Evolutionary conservation across 2,329 filamentous ascomycete genomes (phyloP).

Genomic region (Endoconidiophora laricicola): DNA sequence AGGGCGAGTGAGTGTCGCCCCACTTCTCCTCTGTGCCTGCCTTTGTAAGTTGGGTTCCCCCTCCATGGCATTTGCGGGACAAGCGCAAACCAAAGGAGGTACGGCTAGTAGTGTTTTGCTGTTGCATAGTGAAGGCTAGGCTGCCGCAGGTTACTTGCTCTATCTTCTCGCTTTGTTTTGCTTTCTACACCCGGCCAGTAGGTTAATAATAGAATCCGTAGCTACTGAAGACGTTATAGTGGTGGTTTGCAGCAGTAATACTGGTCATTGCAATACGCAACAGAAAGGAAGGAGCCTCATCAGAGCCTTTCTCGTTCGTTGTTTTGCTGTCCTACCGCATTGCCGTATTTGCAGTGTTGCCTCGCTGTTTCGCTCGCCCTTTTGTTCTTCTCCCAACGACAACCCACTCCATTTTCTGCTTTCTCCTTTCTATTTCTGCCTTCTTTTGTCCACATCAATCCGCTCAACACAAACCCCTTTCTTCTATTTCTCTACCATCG

Average conservation of each 20-base stretch:
- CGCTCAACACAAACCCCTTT: neutral
- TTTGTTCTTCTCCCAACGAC: slow-evolving; percentile 4
- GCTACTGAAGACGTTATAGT: too few relatives aligned
- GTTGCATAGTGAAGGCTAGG: neutral
- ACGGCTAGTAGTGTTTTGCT: neutral
- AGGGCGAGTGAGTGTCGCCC: neutral
- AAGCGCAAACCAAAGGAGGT: neutral
- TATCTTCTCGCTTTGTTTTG: too few relatives aligned
- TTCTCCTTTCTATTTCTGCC: slow-evolving; percentile 3
- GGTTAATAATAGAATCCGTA: neutral
- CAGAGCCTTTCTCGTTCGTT: too few relatives aligned
- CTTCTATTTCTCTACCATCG: slow-evolving; percentile 8
- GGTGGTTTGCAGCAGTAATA: too few relatives aligned
- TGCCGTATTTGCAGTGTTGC: neutral
- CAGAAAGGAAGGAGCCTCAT: too few relatives aligned
- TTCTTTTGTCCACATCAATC: neutral
- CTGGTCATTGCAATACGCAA: neutral
- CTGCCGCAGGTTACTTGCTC: too few relatives aligned
- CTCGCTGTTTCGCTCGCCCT: slow-evolving; percentile 1
- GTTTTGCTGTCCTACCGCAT: neutral
- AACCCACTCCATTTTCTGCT: slow-evolving; percentile 7
- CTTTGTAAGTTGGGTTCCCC: neutral
- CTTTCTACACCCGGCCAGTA: neutral
- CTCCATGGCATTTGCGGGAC: neutral
- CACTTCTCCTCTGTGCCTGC: neutral